Evolutionary conservation across 352 stramenopile species (phyloP).

Genomic region (Phytopythium ostracodes): DNA sequence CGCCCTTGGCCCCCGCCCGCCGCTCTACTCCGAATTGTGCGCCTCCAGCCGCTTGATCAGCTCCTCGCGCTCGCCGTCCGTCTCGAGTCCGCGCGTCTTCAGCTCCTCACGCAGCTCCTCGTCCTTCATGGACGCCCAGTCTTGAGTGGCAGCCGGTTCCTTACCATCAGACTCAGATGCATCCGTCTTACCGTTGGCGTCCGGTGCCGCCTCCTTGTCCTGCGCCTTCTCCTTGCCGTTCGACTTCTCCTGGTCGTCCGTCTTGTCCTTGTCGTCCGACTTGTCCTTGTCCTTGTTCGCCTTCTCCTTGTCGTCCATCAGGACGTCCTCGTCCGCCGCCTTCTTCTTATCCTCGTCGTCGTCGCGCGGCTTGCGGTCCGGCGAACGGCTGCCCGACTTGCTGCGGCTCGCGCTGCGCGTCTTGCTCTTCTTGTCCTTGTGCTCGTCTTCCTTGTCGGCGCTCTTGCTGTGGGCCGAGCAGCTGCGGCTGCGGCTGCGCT

Average conservation of each 20-base stretch:
- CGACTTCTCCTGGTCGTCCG: not conserved
- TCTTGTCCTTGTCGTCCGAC: slow-evolving; percentile 10
- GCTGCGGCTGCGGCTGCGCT: slow-evolving; percentile 21
- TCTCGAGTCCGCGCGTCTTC: slow-evolving; percentile 12
- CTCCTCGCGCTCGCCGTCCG: slow-evolving; percentile 13
- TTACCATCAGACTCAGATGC: slow-evolving; percentile 14
- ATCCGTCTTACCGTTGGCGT: slow-evolving; percentile 19
- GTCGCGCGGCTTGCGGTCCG: slow-evolving; percentile 5
- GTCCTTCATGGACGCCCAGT: slow-evolving; percentile 21
- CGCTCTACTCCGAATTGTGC: slow-evolving; percentile 15
- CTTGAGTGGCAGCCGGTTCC: slow-evolving; percentile 11
- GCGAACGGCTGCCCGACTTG: slow-evolving; percentile 19
- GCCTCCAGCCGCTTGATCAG: slow-evolving; percentile 7
- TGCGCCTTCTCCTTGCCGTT: slow-evolving; percentile 5
- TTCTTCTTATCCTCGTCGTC: slow-evolving; percentile 10
- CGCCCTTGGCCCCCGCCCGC: slow-evolving; percentile 7
- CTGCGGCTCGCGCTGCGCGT: slow-evolving; percentile 20
- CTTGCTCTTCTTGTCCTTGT: slow-evolving; percentile 23
- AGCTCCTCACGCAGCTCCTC: slow-evolving; percentile 20
- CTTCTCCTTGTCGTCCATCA: slow-evolving; percentile 9
- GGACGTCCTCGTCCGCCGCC: slow-evolving; percentile 16
- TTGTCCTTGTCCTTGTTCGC: not conserved
- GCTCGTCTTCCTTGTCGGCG: slow-evolving; percentile 12
- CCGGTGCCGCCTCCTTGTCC: slow-evolving; percentile 8
- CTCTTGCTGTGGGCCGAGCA: slow-evolving; percentile 15